Evolutionary conservation across 2,329 filamentous ascomycete species (phyloP).

Genomic region (Pyrenophora teres): DNA sequence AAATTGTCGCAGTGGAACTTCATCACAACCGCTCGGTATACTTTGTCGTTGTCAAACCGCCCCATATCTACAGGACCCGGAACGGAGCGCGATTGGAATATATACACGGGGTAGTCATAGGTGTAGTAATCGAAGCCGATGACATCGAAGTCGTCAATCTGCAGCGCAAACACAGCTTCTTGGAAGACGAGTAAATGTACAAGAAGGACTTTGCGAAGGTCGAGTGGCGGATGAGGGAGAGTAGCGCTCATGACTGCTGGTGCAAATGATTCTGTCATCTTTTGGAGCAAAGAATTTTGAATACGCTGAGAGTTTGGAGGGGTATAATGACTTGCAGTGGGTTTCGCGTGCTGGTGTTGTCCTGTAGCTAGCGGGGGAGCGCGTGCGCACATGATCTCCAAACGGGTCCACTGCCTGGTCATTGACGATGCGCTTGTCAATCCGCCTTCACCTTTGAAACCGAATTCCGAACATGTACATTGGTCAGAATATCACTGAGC

Average conservation of each 20-base stretch:
- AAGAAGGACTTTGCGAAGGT: neutral
- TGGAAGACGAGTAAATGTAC: constrained; percentile 1
- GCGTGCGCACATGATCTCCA: neutral
- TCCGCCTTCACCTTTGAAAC: too few relatives aligned
- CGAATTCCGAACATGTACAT: too few relatives aligned
- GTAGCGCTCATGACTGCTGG: neutral
- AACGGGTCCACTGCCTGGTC: neutral
- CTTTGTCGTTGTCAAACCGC: neutral
- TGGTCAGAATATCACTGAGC: too few relatives aligned
- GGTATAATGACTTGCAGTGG: neutral
- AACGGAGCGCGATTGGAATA: too few relatives aligned
- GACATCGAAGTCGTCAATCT: too few relatives aligned
- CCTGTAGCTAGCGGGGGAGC: neutral
- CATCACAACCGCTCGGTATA: neutral
- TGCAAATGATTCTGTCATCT: neutral
- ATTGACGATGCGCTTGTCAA: too few relatives aligned
- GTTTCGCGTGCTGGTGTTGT: neutral
- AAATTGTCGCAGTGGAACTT: neutral
- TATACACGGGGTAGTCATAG: too few relatives aligned
- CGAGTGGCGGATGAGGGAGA: neutral
- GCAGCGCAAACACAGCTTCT: neutral
- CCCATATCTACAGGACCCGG: neutral
- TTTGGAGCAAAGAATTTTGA: neutral
- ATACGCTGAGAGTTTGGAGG: neutral
- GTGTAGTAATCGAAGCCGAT: too few relatives aligned